Percentiles rank a stretch among this genome's conserved stretches.
These are phyloP conservation scores for Fusarium longipes DNA, from an alignment of 2,329 filamentous ascomycete genomes.

Conservation along the genomic window DNA sequence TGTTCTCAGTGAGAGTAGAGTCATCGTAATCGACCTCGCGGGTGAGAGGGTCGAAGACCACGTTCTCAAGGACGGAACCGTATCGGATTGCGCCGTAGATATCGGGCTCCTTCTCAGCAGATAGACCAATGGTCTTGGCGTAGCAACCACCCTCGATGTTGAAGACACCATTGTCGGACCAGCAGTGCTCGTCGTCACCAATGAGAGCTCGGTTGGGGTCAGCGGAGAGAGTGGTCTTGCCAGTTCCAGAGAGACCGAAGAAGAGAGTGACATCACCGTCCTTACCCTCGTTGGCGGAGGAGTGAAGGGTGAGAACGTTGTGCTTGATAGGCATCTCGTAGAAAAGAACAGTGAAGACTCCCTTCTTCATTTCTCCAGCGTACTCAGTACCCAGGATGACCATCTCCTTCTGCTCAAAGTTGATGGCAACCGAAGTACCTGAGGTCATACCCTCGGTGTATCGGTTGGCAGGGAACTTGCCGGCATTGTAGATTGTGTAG, in stretches of 20 bases:
- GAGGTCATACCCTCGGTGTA: slow-evolving; percentile 99
- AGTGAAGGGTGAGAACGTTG: slow-evolving; percentile 98
- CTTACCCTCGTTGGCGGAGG: slow-evolving; percentile 96
- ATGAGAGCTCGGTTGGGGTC: slow-evolving; percentile 97
- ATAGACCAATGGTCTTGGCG: slow-evolving; percentile 97
- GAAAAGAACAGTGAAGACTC: slow-evolving; percentile 98
- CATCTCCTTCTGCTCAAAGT: slow-evolving; percentile 99
- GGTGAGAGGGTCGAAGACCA: slow-evolving; percentile 92
- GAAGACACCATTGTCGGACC: slow-evolving; percentile 96
- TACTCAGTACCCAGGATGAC: slow-evolving; percentile 99
- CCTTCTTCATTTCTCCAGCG: slow-evolving; percentile 88
- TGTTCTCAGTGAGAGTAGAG: slow-evolving; percentile 95
- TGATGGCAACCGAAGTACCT: slow-evolving; percentile 96
- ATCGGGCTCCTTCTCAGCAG: slow-evolving; percentile 98
- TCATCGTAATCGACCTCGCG: slow-evolving; percentile 97
- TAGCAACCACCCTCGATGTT: slow-evolving; percentile 99
- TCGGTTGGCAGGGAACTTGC: slow-evolving; percentile 97
- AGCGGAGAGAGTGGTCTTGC: slow-evolving; percentile 97
- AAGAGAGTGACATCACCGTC: slow-evolving; percentile 97
- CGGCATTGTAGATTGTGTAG: slow-evolving; percentile 99
- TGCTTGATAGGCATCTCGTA: slow-evolving; percentile 99
- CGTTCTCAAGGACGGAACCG: slow-evolving; percentile 97
- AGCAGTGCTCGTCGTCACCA: slow-evolving; percentile 99
- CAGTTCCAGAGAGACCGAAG: slow-evolving; percentile 98
- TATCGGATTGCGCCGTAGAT: slow-evolving; percentile 96